These are phyloP conservation scores for Tinospora cordifolia DNA, from an alignment of 164 flowering plant species.

Conservation along the genomic window DNA sequence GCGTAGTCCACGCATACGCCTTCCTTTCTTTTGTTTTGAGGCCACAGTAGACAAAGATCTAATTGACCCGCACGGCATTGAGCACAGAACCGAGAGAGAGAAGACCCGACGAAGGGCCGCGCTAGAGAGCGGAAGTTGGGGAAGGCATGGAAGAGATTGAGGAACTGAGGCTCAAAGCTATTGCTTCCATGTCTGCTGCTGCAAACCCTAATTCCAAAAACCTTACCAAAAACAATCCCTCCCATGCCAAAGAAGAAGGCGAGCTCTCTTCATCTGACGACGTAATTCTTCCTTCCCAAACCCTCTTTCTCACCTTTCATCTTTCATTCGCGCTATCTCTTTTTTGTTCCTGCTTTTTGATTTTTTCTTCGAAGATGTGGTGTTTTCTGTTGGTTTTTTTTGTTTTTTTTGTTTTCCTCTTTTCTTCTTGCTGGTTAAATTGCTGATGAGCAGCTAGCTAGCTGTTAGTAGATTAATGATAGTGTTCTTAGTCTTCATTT, in stretches of 20 bases:
- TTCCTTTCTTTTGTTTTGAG: background rate
- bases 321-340: background rate
- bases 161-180: conserved; percentile 26
- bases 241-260: conserved; percentile 57
- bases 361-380: background rate
- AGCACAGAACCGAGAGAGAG: conserved; percentile 1
- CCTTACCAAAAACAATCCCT: background rate
- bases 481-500: too few species aligned
- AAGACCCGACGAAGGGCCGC: too few species aligned
- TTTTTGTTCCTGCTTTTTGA: background rate
- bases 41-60: background rate
- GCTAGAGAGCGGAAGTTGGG: conserved; percentile 1
- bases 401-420: too few species aligned
- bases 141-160: conserved; percentile 24
- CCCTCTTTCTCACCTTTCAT: conserved; percentile 8
- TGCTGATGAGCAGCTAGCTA: too few species aligned
- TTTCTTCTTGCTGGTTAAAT: background rate
- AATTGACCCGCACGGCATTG: too few species aligned
- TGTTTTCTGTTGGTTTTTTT: background rate
- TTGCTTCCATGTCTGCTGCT: conserved; percentile 26
- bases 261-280: conserved; percentile 51
- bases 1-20: background rate
- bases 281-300: background rate
- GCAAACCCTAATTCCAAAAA: conserved; percentile 23
- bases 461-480: too few species aligned